Evolutionary conservation across 2,329 filamentous ascomycete genomes (phyloP).

Genomic region (Monosporascus ibericus): DNA sequence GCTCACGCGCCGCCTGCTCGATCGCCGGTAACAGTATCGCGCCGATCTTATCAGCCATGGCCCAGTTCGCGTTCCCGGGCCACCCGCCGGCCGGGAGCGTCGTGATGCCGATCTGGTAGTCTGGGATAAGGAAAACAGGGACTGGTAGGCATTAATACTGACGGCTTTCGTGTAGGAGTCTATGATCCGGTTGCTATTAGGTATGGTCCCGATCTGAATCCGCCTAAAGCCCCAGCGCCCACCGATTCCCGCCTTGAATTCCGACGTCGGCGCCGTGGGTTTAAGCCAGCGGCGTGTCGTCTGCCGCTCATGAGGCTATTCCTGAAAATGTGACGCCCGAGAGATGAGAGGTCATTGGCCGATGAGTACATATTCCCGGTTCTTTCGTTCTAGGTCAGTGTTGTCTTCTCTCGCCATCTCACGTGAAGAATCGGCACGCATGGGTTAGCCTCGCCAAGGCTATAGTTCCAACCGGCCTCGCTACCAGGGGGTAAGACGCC

Average conservation of each 20-base stretch:
- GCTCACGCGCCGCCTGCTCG: slow-evolving; percentile 16
- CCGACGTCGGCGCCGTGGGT: slow-evolving; percentile 31
- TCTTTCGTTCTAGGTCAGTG: slow-evolving; percentile 10
- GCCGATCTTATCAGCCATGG: slow-evolving; percentile 21
- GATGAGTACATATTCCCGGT: slow-evolving; percentile 40
- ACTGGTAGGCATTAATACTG: slow-evolving; percentile 22
- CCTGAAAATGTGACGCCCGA: slow-evolving; percentile 37
- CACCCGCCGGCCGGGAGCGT: slow-evolving; percentile 21
- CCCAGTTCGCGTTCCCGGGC: slow-evolving; percentile 24
- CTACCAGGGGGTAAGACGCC: slow-evolving; percentile 17
- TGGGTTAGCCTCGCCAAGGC: slow-evolving; percentile 34
- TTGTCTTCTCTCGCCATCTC: neutral
- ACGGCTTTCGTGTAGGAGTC: slow-evolving; percentile 25
- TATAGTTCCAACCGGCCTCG: slow-evolving; percentile 25
- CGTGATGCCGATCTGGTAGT: slow-evolving; percentile 22
- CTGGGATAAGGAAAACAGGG: slow-evolving; percentile 21
- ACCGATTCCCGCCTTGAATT: slow-evolving; percentile 30
- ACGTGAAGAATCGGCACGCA: slow-evolving; percentile 17
- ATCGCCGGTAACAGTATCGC: slow-evolving; percentile 17
- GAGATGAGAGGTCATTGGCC: slow-evolving; percentile 31
- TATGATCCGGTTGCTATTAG: slow-evolving; percentile 17
- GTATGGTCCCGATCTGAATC: slow-evolving; percentile 16
- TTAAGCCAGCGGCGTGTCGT: slow-evolving; percentile 40
- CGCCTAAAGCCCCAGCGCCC: slow-evolving; percentile 39
- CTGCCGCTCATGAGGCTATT: slow-evolving; percentile 27